Evolutionary conservation across 2,329 filamentous ascomycete genomes (phyloP).

Genomic region (Pseudocercospora fijiensis): DNA sequence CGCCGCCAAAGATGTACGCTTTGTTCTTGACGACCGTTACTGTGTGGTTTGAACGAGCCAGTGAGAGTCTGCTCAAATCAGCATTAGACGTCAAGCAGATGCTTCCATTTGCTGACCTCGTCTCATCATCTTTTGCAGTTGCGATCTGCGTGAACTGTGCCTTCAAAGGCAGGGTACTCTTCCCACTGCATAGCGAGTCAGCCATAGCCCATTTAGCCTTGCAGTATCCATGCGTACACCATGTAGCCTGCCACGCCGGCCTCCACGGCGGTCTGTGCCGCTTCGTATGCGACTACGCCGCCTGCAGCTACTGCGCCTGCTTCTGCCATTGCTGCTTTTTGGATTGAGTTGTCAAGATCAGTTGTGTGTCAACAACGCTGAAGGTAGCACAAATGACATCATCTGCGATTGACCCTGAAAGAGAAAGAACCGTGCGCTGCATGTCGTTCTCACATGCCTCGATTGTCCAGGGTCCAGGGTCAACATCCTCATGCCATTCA

Average conservation of each 20-base stretch:
- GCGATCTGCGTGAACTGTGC: conserved; percentile 45
- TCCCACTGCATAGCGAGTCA: conserved; percentile 18
- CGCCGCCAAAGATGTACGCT: conserved; percentile 48
- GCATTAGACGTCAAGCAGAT: background rate
- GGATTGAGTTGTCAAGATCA: background rate
- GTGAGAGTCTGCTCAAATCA: conserved; percentile 28
- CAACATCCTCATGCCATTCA: too few relatives aligned
- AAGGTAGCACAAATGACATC: too few relatives aligned
- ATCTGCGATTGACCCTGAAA: too few relatives aligned
- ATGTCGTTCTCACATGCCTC: background rate
- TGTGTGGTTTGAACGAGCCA: conserved; percentile 41
- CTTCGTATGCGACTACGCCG: conserved; percentile 18
- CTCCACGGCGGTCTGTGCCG: conserved; percentile 19
- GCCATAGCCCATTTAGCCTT: background rate
- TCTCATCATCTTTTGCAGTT: conserved; percentile 39
- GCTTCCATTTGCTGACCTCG: conserved; percentile 24
- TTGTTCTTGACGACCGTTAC: conserved; percentile 44
- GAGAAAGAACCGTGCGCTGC: background rate
- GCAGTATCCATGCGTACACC: background rate
- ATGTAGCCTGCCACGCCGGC: conserved; percentile 8
- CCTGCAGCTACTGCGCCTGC: conserved; percentile 19
- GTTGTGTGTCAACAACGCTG: background rate
- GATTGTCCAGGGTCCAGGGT: too few relatives aligned
- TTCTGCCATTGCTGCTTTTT: conserved; percentile 18
- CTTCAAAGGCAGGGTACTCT: conserved; percentile 46